phyloP scores from a whole-genome alignment of 257 asterid genomes.

The Petunia axillaris region DNA sequence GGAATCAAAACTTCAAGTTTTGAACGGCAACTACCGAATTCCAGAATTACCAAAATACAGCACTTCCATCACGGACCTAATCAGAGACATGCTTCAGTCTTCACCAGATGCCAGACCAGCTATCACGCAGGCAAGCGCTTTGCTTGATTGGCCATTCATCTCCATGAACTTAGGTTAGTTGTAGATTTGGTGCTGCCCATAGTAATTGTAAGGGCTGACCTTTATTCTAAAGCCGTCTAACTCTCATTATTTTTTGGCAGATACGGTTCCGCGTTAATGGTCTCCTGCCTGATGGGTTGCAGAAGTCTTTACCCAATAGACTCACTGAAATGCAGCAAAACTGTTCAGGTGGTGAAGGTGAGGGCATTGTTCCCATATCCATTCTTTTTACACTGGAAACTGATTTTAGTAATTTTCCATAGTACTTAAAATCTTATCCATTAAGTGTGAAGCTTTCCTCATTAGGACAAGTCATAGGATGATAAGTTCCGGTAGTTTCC shows the following conservation, averaged over 20 bases:
- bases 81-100: conserved; percentile 83
- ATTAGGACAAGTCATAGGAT: too few species aligned
- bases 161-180: conserved; percentile 83
- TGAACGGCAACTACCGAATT: conserved; percentile 92
- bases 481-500: too few species aligned
- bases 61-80: conserved; percentile 65
- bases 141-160: conserved; percentile 93
- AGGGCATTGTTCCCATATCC: conserved; percentile 15
- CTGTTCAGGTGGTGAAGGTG: conserved; percentile 68
- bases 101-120: conserved; percentile 93
- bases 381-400: not conserved
- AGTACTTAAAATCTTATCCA: too few species aligned
- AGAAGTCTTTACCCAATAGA: conserved; percentile 81
- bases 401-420: too few species aligned
- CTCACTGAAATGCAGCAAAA: conserved; percentile 72
- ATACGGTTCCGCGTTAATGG: conserved; percentile 94
- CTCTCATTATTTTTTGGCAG: conserved; percentile 49
- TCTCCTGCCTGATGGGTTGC: conserved; percentile 76
- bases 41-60: conserved; percentile 93
- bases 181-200: conserved; percentile 65
- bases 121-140: conserved; percentile 99
- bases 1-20: conserved; percentile 95
- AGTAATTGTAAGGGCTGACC: conserved; percentile 56
- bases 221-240: conserved; percentile 40
- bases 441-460: too few species aligned